Evolutionary conservation across 1,139 yeast species (phyloP).

Genomic region (Zygoascus meyerae): DNA sequence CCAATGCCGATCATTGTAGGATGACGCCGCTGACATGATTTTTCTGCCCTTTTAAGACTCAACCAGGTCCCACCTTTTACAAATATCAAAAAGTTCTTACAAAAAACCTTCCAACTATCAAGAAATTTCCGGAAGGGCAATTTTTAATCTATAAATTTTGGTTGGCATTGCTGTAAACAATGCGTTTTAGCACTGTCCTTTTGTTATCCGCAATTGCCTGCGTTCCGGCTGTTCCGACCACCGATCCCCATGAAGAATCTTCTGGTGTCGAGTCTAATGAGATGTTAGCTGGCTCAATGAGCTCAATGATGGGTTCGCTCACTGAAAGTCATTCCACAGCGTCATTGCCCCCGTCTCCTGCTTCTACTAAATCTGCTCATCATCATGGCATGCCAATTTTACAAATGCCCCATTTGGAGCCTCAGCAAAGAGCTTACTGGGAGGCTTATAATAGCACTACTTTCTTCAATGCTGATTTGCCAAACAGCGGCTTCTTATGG

Average conservation of each 20-base stretch:
- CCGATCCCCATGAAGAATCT: background rate
- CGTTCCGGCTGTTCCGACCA: conserved; percentile 10
- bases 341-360: conserved; percentile 30
- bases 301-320: background rate
- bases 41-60: no score
- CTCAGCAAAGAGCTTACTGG: conserved; percentile 77
- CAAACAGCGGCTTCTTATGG: conserved; percentile 48
- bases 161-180: background rate
- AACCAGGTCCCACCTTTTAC: no score
- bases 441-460: conserved; percentile 74
- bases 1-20: no score
- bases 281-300: no score
- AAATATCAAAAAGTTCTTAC: no score
- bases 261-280: background rate
- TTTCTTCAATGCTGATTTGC: conserved; percentile 45
- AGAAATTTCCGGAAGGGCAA: no score
- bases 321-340: background rate
- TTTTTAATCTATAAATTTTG: no score
- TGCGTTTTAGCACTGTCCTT: background rate
- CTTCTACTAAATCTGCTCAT: conserved; percentile 22
- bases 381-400: conserved; percentile 75
- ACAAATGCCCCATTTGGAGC: conserved; percentile 53
- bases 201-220: background rate
- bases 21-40: no score
- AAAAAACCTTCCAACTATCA: no score